A percentile compares a stretch with the other conserved stretches of the same genome.
Evolutionary conservation across 176 grass and related monocot genomes (phyloP).

Genomic region (Avena sativa): DNA sequence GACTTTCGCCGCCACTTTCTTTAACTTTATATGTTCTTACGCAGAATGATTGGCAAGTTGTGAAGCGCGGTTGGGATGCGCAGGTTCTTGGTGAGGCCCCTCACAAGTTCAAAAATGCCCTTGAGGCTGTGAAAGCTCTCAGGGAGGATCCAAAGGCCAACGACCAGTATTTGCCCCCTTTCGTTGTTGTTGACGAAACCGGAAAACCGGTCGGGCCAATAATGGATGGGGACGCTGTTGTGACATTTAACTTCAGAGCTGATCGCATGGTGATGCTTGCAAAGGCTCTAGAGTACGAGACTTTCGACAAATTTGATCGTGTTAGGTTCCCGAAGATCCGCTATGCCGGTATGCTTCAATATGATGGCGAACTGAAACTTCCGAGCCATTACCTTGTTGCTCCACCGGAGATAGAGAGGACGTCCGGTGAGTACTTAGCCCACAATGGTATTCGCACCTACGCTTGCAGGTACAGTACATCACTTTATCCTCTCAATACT

Average conservation of each 20-base stretch:
- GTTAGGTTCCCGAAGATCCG: conserved; percentile 69
- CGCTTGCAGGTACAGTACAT: conserved; percentile 76
- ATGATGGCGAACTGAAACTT: conserved; percentile 86
- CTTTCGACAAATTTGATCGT: conserved; percentile 83
- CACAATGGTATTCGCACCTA: conserved; percentile 74
- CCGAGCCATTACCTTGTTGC: conserved; percentile 83
- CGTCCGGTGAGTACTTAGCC: conserved; percentile 81
- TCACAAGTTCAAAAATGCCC: conserved; percentile 63
- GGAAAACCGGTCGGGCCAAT: conserved; percentile 69
- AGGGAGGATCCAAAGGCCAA: conserved; percentile 70
- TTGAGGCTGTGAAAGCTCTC: conserved; percentile 79
- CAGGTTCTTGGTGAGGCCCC: conserved; percentile 93
- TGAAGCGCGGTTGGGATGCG: conserved; percentile 95
- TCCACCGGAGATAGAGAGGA: conserved; percentile 86
- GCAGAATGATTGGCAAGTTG: conserved; percentile 94
- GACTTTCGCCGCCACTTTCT: background rate
- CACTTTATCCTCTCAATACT: background rate
- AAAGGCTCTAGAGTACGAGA: conserved; percentile 79
- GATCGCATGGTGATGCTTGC: conserved; percentile 92
- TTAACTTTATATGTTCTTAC: background rate
- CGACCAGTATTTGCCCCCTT: conserved; percentile 87
- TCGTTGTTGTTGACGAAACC: conserved; percentile 74
- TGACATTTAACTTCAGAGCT: conserved; percentile 90
- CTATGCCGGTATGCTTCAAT: conserved; percentile 90
- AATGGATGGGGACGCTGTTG: conserved; percentile 83